Conservation (phyloP, 2,329 filamentous ascomycete genomes). For the Blastomyces parvus region DNA sequence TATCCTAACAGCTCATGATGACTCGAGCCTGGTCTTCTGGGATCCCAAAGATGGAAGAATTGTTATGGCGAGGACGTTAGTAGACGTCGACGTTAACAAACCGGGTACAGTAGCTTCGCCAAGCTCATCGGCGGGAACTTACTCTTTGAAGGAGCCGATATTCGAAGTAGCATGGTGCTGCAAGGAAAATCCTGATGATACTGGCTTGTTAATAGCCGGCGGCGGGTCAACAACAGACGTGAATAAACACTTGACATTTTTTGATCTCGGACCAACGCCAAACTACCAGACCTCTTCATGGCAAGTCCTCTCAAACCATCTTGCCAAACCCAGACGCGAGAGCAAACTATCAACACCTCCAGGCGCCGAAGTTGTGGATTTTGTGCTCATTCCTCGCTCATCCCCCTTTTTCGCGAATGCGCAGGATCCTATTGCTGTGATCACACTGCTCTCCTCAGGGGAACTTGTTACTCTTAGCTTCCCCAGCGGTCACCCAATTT, state of each 20-base stretch:
- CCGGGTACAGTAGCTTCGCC: conserved; percentile 38
- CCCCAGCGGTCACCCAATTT: conserved; percentile 81
- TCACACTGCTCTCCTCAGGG: conserved; percentile 72
- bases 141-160: conserved; percentile 62
- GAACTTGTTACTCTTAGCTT: conserved; percentile 87
- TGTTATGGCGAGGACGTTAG: conserved; percentile 71
- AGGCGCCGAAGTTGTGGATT: conserved; percentile 67
- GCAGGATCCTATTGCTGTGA: conserved; percentile 80
- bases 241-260: conserved; percentile 71
- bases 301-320: conserved; percentile 70
- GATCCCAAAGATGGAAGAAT: conserved; percentile 80
- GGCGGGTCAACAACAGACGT: conserved; percentile 59
- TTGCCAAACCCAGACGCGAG: conserved; percentile 63
- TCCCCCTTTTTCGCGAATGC: conserved; percentile 81
- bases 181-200: conserved; percentile 88
- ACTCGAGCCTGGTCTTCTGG: conserved; percentile 89
- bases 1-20: conserved; percentile 75
- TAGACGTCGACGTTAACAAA: conserved; percentile 63
- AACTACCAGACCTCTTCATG: conserved; percentile 86
- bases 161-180: conserved; percentile 83
- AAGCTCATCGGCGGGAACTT: conserved; percentile 39
- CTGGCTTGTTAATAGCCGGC: conserved; percentile 75
- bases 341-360: conserved; percentile 64
- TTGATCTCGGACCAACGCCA: conserved; percentile 82
- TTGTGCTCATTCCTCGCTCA: conserved; percentile 69